phyloP scores from a whole-genome alignment of 2,329 filamentous ascomycete genomes.

The Zasmidium citrigriseum region DNA sequence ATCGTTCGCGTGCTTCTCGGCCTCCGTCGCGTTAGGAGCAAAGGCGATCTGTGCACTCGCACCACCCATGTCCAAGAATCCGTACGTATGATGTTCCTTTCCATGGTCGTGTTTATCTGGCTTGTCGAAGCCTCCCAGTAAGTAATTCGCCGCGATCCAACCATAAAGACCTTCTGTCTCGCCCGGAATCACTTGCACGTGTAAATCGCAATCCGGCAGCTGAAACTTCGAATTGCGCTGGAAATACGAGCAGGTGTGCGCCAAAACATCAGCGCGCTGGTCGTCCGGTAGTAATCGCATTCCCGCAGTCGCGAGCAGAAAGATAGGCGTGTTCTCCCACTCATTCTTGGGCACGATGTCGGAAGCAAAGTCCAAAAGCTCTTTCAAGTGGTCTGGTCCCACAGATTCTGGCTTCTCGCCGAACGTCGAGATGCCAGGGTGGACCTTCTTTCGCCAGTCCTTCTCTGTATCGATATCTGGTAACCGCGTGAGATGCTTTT shows the following conservation, averaged over 20 bases:
- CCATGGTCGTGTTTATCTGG: slow-evolving; percentile 75
- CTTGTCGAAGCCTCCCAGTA: slow-evolving; percentile 85
- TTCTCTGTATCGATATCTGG: slow-evolving; percentile 82
- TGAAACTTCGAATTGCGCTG: slow-evolving; percentile 75
- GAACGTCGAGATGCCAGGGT: slow-evolving; percentile 88
- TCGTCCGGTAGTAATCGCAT: slow-evolving; percentile 80
- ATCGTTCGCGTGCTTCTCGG: slow-evolving; percentile 84
- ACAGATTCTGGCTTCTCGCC: slow-evolving; percentile 74
- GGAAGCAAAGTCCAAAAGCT: slow-evolving; percentile 79
- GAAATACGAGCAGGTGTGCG: slow-evolving; percentile 81
- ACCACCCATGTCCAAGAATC: slow-evolving; percentile 97
- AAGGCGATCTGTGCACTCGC: slow-evolving; percentile 98
- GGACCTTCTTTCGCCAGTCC: slow-evolving; percentile 89
- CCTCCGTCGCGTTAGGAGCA: slow-evolving; percentile 88
- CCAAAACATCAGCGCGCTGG: slow-evolving; percentile 72
- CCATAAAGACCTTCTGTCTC: slow-evolving; percentile 96
- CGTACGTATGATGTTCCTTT: slow-evolving; percentile 90
- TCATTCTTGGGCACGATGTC: slow-evolving; percentile 74
- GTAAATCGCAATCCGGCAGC: slow-evolving; percentile 83
- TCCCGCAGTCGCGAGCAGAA: slow-evolving; percentile 91
- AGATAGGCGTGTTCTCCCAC: slow-evolving; percentile 83
- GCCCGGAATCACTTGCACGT: slow-evolving; percentile 92
- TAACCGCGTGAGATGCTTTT: slow-evolving; percentile 65
- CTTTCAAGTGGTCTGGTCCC: slow-evolving; percentile 77
- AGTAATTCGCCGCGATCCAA: slow-evolving; percentile 96